Evolutionary conservation across 2,329 filamentous ascomycete genomes (phyloP), one percentile per base, ranked within the genome.

Genomic region (Talaromyces sp.): DNA sequence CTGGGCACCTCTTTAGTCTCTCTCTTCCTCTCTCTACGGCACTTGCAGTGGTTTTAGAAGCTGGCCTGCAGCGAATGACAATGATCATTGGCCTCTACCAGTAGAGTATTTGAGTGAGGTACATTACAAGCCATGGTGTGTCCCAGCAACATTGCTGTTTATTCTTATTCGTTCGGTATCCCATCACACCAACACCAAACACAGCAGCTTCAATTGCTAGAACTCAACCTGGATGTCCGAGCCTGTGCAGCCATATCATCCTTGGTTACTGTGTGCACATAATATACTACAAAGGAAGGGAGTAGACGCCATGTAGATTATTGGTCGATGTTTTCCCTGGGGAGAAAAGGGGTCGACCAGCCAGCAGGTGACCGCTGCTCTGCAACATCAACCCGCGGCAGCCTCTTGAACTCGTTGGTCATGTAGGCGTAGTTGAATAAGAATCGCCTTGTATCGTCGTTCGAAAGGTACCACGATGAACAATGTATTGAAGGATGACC

Each of bases 361-460:
- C 28, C 56, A 42, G 56, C n/a, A n/a, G n/a, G n/a, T 54, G 28
- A 54, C 50, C 50, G 28, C 46, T 50, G 44, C 28, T 33, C 23
- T 33, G 28, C n/a, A 21, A 11, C 18, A 14, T 54, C 50, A 54
- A 54, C 31, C 48, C 28, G n/a, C 48, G 12, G 33, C n/a, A 12
- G 28, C n/a, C 28, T 12, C 3, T 54, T 33, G 23, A 7, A 25
- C 8, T 48, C 44, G 23, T 28, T 28, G 28, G 28, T 6, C n/a
- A n/a, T n/a, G n/a, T n/a, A n/a, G n/a, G n/a, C n/a, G n/a, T n/a
- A n/a, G 9, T 28, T 9, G 25, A n/a, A 31, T 28, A 8, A 11
- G 2, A 28, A 11, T 50, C 7, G 16, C n/a, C 25, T n/a, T 25
- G 9, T 16, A 14, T 18, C n/a, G n/a, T n/a, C 7, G 1, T 9